Base-by-base conservation (phyloP, 169 alveolate genomes). In the Neospora caninum region DNA sequence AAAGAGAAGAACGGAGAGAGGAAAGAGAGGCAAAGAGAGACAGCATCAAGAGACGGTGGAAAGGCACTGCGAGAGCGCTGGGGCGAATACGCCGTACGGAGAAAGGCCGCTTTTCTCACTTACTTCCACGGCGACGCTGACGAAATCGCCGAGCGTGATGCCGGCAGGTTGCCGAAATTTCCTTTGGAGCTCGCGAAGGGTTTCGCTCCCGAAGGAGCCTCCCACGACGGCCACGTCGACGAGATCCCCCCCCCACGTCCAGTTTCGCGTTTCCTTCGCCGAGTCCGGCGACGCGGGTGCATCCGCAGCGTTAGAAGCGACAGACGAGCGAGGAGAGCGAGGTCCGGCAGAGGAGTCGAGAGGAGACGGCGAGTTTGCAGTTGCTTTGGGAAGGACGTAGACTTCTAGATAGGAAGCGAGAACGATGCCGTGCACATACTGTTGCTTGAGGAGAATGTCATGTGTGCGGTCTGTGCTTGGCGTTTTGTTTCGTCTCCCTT, bases 381-480 rank as follows among this genome's bases (percentile, higher is more conserved):
- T 78, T n/a, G 18, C 45, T n/a, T 78, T 78, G 49, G 86, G 86
- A 43, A 10, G 86, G 22, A 78, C 20, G 45, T 78, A 78, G 13
- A 78, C 86, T n/a, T 78, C 86, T 2, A 78, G 86, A n/a, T 36
- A 78, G n/a, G 86, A 78, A 78, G 86, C 86, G 49, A 78, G 45
- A 43, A 78, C 45, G 86, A 78, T 25, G 18, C 86, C 86, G 45
- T 78, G 86, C 1, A 78, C 86, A 25, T 78, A 78, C 27, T n/a
- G 7, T n/a, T 78, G 86, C 7, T 78, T 16, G 10, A 78, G 10
- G 49, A 78, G 86, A 4, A n/a, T 27, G 7, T 64, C 73, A 29
- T 64, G 73, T 29, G 4, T 64, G 86, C 41, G 22, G 13, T 13
- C 38, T 70, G 9, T 70, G 38, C 83, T 18, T 18, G 27, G 27